Evolutionary conservation across 2,329 filamentous ascomycete species (phyloP).

Genomic region (Chaetomiaceae sp.): DNA sequence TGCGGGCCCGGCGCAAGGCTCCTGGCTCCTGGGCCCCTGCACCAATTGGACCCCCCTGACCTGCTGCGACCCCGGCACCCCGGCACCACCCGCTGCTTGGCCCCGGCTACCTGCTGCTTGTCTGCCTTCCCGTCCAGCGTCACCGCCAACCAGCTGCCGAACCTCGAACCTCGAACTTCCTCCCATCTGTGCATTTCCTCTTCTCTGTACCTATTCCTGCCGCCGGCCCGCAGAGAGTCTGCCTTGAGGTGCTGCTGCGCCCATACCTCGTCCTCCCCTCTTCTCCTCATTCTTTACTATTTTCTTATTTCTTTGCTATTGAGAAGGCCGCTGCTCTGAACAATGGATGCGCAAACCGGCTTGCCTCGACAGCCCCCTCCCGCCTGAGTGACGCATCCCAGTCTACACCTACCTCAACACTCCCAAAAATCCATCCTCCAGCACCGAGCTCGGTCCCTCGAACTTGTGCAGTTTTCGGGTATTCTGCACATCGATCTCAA

Average conservation of each 20-base stretch:
- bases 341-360: slow-evolving; percentile 24
- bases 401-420: neutral
- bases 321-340: slow-evolving; percentile 10
- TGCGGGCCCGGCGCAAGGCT: slow-evolving; percentile 6
- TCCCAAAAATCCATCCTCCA: too few species aligned
- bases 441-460: neutral
- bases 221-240: slow-evolving; percentile 9
- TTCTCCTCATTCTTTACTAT: too few species aligned
- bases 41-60: slow-evolving; percentile 16
- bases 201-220: slow-evolving; percentile 1
- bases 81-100: slow-evolving; percentile 8
- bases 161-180: neutral
- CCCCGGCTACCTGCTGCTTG: slow-evolving; percentile 13
- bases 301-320: slow-evolving; percentile 1
- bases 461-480: neutral
- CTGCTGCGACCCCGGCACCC: slow-evolving; percentile 10
- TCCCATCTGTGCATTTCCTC: neutral
- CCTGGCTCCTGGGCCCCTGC: slow-evolving; percentile 5
- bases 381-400: slow-evolving; percentile 8
- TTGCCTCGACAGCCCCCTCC: slow-evolving; percentile 12
- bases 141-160: slow-evolving; percentile 20
- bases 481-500: neutral
- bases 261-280: neutral
- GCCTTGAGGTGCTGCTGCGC: slow-evolving; percentile 16
- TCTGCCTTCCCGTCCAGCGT: slow-evolving; percentile 19